Evolutionary conservation across 495 filamentous ascomycete species (phyloP), one percentile per base, ranked within the genome.

Genomic region (Trichocladium antarcticum): DNA sequence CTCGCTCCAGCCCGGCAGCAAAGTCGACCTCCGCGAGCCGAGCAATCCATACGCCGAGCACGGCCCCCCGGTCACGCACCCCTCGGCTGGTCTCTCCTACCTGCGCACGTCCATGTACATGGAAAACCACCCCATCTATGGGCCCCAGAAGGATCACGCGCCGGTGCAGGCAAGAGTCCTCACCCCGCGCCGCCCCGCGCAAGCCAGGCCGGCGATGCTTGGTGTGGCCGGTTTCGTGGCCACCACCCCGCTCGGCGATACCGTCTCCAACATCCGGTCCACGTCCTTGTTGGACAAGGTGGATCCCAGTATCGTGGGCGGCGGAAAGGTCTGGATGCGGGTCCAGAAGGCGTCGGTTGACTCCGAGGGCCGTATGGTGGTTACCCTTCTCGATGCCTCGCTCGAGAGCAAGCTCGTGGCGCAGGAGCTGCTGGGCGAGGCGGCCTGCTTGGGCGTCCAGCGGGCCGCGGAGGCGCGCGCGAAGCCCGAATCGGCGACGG

Each of bases 61-160:
- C 6, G 83, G 85, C 2, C 84, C 89, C 3, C 87, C 85, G 1
- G 75, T 75, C 45, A 97, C 90, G 8, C 92, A 99, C 66, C 92
- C 93, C 1, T 92, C 89, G 1, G 93, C 82, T 2, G 92, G 92
- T 51, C 68, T 97, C 15, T 84, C 85, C 32, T 96, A 97, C 68
- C 72, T 83, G 24, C 81, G 89, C 47, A 83, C 85, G 14, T 65
- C 75, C 29, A 73, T 81, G 19, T 74, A 81, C 59, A 62, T 85
- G 37, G 72, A 78, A 42, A 93, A 95, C 62, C 89, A 96, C 59
- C 83, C 92, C 0, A 49, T 78, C n/a, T 80, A 82, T 57, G 92
- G 92, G 3, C 89, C 88, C 7, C 84, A 87, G 59, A 67, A 68
- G 12, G 55, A 69, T 31, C 74, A 76, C 49, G 56, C 78, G 8